Conservation (phyloP, 2,329 filamentous ascomycete genomes). For the Trichophyton schoenleinii region DNA sequence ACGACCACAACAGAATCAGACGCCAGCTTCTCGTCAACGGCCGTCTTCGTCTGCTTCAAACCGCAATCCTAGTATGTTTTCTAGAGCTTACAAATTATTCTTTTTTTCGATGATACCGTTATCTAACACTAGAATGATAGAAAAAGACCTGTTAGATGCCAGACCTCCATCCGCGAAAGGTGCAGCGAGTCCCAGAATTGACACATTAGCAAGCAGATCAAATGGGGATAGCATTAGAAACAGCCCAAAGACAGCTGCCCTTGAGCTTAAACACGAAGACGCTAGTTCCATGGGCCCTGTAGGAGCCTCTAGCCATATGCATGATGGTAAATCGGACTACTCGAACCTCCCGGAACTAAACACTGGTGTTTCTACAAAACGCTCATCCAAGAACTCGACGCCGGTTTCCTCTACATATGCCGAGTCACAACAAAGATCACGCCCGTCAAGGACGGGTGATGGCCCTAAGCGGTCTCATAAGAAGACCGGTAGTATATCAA, state of each 20-base stretch:
- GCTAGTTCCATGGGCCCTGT: not conserved
- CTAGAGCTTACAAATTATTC: constrained; percentile 16
- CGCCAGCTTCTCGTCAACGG: constrained; percentile 46
- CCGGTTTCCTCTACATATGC: constrained; percentile 19
- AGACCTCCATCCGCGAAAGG: constrained; percentile 6
- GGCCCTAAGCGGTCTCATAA: constrained; percentile 24
- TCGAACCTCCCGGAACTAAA: constrained; percentile 1
- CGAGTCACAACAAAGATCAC: constrained; percentile 16
- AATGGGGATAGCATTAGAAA: constrained; percentile 20
- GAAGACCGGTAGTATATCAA: constrained; percentile 17
- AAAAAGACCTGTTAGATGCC: constrained; percentile 11
- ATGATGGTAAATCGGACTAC: not conserved
- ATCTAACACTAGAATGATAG: constrained; percentile 11
- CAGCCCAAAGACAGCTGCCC: constrained; percentile 1
- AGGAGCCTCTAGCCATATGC: not conserved
- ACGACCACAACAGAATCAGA: constrained; percentile 64
- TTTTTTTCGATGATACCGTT: not conserved
- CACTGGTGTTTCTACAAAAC: constrained; percentile 12
- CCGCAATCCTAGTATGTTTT: constrained; percentile 38
- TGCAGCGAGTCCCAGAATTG: constrained; percentile 7
- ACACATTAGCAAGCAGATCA: constrained; percentile 16
- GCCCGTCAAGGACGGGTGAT: constrained; percentile 11
- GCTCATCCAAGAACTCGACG: constrained; percentile 20
- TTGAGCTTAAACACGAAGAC: constrained; percentile 3
- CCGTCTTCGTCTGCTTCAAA: constrained; percentile 50